Percentiles rank a stretch among this genome's conserved stretches.
phyloP scores from a whole-genome alignment of 176 grass and related monocot species.

The Guadua angustifolia region DNA sequence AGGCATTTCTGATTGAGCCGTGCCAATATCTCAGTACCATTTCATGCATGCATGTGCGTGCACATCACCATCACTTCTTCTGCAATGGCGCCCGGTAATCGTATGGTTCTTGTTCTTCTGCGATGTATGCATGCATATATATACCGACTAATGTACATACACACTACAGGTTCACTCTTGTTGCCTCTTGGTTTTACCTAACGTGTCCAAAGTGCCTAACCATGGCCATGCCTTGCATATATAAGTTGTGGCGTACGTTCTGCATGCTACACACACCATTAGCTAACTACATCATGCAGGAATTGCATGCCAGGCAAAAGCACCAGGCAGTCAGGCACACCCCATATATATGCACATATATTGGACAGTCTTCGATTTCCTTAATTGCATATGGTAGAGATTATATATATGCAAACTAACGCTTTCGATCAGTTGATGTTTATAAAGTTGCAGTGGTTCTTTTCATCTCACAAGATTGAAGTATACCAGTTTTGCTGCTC shows the following conservation, averaged over 20 bases:
- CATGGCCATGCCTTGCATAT: too few relatives aligned
- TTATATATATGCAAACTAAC: not conserved
- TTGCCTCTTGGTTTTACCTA: not conserved
- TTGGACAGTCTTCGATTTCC: not conserved
- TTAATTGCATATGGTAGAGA: not conserved
- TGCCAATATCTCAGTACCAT: constrained; percentile 97
- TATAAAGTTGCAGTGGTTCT: not conserved
- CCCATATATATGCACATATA: too few relatives aligned
- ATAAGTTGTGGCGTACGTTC: not conserved
- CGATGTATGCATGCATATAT: not conserved
- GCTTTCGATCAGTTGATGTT: not conserved
- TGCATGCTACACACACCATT: not conserved
- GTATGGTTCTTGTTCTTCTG: not conserved
- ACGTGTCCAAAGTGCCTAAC: not conserved
- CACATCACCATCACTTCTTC: not conserved
- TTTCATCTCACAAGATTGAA: not conserved
- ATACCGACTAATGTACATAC: not conserved
- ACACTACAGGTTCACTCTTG: not conserved
- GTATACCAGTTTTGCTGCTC: not conserved
- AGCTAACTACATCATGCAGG: constrained; percentile 15
- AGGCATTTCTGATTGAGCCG: constrained; percentile 75
- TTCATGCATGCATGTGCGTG: constrained; percentile 63
- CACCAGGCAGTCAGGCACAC: too few relatives aligned
- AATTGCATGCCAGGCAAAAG: not conserved
- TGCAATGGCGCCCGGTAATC: not conserved